These are phyloP conservation scores for Apophysomyces ossiformis DNA, from an alignment of 371 early-diverging fungal species.

Conservation along the genomic window DNA sequence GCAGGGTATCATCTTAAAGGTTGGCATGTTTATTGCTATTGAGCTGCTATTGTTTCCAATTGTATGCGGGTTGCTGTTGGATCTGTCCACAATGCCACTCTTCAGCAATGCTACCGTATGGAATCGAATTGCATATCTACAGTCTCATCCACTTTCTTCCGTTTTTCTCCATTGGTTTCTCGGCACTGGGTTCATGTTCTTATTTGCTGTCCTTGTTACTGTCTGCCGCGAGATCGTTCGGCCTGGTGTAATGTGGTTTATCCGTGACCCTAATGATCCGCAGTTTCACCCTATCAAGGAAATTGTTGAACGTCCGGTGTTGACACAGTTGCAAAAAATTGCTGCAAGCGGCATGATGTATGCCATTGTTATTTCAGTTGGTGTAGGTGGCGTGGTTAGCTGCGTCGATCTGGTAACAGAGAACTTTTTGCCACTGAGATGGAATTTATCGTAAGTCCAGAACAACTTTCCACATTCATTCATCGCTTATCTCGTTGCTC, in stretches of 20 bases:
- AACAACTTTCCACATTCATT: background rate
- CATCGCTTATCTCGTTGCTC: background rate
- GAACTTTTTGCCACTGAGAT: conserved; percentile 47
- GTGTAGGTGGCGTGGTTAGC: conserved; percentile 65
- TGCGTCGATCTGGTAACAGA: conserved; percentile 34
- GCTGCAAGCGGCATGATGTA: conserved; percentile 81
- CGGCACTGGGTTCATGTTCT: conserved; percentile 92
- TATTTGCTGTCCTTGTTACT: conserved; percentile 83
- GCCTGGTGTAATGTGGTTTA: conserved; percentile 95
- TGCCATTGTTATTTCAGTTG: conserved; percentile 66
- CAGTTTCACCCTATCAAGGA: conserved; percentile 92
- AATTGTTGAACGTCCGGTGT: conserved; percentile 76
- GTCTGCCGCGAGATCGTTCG: conserved; percentile 80
- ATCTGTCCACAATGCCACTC: conserved; percentile 74
- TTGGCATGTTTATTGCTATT: conserved; percentile 78
- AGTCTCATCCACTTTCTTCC: conserved; percentile 67
- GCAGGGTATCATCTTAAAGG: conserved; percentile 63
- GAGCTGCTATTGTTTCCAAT: conserved; percentile 89
- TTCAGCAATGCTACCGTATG: conserved; percentile 64
- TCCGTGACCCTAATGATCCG: conserved; percentile 94
- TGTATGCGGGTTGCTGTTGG: conserved; percentile 84
- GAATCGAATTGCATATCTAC: conserved; percentile 57
- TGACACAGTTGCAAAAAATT: conserved; percentile 80
- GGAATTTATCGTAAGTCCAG: conserved; percentile 56
- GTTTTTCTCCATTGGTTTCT: conserved; percentile 87